These are phyloP conservation scores for Oryza meridionalis DNA, from an alignment of 176 grass and related monocot genomes.

Conservation along the genomic window DNA sequence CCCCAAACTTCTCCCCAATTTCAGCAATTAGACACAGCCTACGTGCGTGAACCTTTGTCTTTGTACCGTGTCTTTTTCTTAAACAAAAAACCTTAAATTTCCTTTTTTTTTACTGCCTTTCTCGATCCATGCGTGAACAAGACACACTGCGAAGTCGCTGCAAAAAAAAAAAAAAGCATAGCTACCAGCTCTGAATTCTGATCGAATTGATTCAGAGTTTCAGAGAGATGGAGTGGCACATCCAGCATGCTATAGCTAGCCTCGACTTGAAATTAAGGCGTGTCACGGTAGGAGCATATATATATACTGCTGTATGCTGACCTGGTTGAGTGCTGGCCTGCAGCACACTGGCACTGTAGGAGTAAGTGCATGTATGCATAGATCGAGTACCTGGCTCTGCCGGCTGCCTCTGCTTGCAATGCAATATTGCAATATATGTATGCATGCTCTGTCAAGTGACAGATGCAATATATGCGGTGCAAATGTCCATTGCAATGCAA, in stretches of 20 bases:
- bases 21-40: too few species aligned
- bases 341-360: too few species aligned
- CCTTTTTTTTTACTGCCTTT: neutral
- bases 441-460: neutral
- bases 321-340: too few species aligned
- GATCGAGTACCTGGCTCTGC: neutral
- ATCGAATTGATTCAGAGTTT: neutral
- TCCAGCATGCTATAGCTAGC: neutral
- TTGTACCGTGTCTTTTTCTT: too few species aligned
- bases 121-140: neutral
- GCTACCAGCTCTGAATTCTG: neutral
- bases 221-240: too few species aligned
- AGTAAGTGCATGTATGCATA: neutral
- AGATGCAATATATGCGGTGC: neutral
- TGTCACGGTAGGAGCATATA: neutral
- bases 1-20: too few species aligned
- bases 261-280: neutral
- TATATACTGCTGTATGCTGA: neutral
- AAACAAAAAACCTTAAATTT: too few species aligned
- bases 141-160: neutral
- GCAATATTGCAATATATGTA: neutral
- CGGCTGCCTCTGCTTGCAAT: neutral
- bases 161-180: neutral
- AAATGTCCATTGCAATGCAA: neutral
- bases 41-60: too few species aligned